phyloP scores from a whole-genome alignment of 306 rosid genomes.

The Cucurbita moschata region DNA sequence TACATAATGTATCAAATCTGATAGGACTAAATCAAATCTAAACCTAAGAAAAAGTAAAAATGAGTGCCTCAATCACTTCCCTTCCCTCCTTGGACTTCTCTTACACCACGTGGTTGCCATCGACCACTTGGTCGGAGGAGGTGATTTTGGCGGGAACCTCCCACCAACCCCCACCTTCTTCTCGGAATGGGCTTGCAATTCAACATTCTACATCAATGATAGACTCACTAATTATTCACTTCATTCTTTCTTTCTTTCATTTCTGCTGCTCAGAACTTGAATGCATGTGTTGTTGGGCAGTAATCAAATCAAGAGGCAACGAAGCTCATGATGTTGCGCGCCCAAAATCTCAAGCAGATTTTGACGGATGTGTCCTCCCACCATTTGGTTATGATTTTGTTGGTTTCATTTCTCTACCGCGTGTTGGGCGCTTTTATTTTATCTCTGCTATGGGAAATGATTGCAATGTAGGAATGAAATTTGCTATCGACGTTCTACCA shows the following conservation, averaged over 20 bases:
- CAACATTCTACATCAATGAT: not conserved
- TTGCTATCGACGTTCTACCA: not conserved
- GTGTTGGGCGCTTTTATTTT: not conserved
- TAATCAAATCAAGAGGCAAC: not conserved
- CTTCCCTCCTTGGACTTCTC: not conserved
- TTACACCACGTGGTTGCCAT: not conserved
- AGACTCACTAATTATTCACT: not conserved
- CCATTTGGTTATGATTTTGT: not conserved
- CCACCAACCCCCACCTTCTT: not conserved
- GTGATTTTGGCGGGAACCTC: conserved; percentile 2
- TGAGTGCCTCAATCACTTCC: not conserved
- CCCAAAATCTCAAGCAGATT: not conserved
- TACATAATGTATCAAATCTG: too few species aligned
- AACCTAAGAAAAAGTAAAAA: too few species aligned
- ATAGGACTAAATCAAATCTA: too few species aligned
- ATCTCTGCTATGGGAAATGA: not conserved
- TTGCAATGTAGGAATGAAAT: not conserved
- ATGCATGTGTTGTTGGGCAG: not conserved
- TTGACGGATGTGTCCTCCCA: not conserved
- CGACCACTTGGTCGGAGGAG: not conserved
- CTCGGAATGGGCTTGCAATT: not conserved
- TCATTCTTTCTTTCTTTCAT: too few species aligned
- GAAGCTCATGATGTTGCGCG: not conserved
- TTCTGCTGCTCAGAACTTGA: not conserved
- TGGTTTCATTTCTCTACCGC: not conserved